A percentile compares a stretch with the other conserved stretches of the same genome.
These are phyloP conservation scores for Cymbopogon flexuosus DNA, from an alignment of 202 grass and related monocot genomes.

Conservation along the genomic window DNA sequence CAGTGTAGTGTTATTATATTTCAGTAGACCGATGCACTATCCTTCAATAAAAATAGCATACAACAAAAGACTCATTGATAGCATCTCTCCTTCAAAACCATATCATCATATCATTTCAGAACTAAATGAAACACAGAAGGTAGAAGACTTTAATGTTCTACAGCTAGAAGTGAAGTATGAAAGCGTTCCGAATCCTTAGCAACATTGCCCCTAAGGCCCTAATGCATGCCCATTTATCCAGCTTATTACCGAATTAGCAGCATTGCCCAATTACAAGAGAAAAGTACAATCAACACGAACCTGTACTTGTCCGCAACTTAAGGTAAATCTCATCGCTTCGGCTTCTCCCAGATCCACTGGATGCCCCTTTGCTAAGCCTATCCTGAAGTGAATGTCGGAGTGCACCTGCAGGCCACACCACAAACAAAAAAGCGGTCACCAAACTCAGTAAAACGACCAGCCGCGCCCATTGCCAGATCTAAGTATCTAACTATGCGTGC, in stretches of 20 bases:
- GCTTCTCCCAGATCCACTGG: slow-evolving; percentile 54
- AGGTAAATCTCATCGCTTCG: slow-evolving; percentile 85
- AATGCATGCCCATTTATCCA: not conserved
- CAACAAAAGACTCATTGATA: not conserved
- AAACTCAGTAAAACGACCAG: slow-evolving; percentile 36
- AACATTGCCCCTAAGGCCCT: not conserved
- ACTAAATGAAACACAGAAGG: not conserved
- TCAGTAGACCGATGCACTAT: not conserved
- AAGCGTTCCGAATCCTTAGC: not conserved
- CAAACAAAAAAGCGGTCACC: slow-evolving; percentile 24
- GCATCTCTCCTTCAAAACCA: not conserved
- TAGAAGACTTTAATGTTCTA: slow-evolving; percentile 22
- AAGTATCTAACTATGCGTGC: slow-evolving; percentile 21
- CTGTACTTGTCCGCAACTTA: slow-evolving; percentile 95
- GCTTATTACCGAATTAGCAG: not conserved
- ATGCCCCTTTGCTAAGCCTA: slow-evolving; percentile 73
- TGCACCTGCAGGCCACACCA: slow-evolving; percentile 55
- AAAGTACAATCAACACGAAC: slow-evolving; percentile 30
- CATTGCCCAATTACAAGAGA: slow-evolving; percentile 17
- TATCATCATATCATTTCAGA: not conserved
- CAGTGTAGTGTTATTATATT: not conserved
- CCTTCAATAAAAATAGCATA: slow-evolving; percentile 2
- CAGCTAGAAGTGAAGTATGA: not conserved
- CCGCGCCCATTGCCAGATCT: slow-evolving; percentile 43
- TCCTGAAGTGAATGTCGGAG: slow-evolving; percentile 97